A percentile compares a stretch with the other conserved stretches of the same genome.
These are phyloP conservation scores for Sporothrix pallida DNA, from an alignment of 2,329 filamentous ascomycete genomes.

Conservation along the genomic window DNA sequence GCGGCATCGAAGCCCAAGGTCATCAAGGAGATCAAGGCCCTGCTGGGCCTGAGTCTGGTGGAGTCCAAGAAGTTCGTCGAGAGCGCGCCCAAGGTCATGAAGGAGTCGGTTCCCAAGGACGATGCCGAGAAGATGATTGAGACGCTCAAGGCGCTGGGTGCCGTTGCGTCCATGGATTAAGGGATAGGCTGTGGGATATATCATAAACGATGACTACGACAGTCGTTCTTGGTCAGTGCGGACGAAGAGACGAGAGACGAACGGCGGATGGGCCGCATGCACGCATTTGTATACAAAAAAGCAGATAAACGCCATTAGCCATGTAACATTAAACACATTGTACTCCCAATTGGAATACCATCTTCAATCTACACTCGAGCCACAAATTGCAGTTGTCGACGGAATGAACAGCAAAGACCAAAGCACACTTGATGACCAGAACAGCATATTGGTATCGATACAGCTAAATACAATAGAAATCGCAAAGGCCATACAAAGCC, in stretches of 20 bases:
- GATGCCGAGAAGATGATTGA: conserved; percentile 98
- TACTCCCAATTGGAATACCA: conserved; percentile 32
- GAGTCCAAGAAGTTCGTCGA: conserved; percentile 99
- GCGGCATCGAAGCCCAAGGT: conserved; percentile 92
- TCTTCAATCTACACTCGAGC: conserved; percentile 10
- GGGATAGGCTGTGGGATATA: conserved; percentile 38
- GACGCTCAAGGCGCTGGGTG: conserved; percentile 90
- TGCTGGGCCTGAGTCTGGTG: conserved; percentile 93
- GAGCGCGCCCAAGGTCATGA: conserved; percentile 96
- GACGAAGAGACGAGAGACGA: neutral
- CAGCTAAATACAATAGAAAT: neutral
- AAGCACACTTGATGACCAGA: no score
- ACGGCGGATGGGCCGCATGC: conserved; percentile 8
- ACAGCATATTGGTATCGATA: conserved; percentile 14
- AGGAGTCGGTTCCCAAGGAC: conserved; percentile 98
- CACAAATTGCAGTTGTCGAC: no score
- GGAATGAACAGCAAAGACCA: neutral
- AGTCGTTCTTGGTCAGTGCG: no score
- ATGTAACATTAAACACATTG: conserved; percentile 44
- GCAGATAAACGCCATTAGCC: conserved; percentile 33
- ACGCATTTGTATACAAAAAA: conserved; percentile 41
- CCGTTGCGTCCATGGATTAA: conserved; percentile 89
- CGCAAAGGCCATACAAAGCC: neutral
- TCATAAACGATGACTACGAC: neutral
- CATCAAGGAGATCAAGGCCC: conserved; percentile 98